Conservation (phyloP, 1,139 yeast genomes). For the Meyerozyma elateridarum region DNA sequence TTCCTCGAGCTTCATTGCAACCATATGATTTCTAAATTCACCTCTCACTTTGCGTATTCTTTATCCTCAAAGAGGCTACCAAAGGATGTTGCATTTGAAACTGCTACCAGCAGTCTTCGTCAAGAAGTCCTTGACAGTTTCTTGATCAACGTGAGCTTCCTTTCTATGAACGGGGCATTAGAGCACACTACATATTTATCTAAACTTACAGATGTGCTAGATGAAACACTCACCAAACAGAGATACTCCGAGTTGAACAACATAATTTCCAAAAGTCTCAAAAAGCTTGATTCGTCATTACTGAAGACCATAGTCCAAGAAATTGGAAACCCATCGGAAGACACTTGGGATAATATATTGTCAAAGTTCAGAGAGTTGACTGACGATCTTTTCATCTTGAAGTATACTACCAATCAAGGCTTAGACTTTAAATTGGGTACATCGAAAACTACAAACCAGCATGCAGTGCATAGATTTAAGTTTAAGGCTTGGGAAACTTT, state of each 20-base stretch:
- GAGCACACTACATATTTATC: constrained; percentile 12
- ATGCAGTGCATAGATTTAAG: constrained; percentile 40
- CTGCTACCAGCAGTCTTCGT: constrained; percentile 7
- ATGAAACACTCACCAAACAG: constrained; percentile 28
- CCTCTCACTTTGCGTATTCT: constrained; percentile 8
- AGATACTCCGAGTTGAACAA: constrained; percentile 43
- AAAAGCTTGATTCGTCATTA: constrained; percentile 35
- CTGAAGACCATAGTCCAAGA: constrained; percentile 37
- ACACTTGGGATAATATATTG: constrained; percentile 61
- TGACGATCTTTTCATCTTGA: constrained; percentile 15
- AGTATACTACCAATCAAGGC: constrained; percentile 15
- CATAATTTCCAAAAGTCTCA: constrained; percentile 32
- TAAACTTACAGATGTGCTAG: constrained; percentile 19
- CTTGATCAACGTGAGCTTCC: constrained; percentile 13
- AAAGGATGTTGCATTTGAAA: constrained; percentile 6
- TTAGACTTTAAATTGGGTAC: constrained; percentile 68
- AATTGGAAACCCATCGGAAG: constrained; percentile 37
- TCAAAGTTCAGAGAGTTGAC: constrained; percentile 42
- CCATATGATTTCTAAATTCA: constrained; percentile 15
- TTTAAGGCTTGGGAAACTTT: constrained; percentile 64
- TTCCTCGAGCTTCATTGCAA: constrained; percentile 35
- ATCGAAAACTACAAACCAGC: constrained; percentile 33
- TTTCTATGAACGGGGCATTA: constrained; percentile 25
- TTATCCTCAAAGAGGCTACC: constrained; percentile 10
- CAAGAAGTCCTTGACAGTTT: constrained; percentile 13